These are phyloP conservation scores for Lactifluus rugatus DNA, from an alignment of 768 basidiomycete species.

Conservation along the genomic window DNA sequence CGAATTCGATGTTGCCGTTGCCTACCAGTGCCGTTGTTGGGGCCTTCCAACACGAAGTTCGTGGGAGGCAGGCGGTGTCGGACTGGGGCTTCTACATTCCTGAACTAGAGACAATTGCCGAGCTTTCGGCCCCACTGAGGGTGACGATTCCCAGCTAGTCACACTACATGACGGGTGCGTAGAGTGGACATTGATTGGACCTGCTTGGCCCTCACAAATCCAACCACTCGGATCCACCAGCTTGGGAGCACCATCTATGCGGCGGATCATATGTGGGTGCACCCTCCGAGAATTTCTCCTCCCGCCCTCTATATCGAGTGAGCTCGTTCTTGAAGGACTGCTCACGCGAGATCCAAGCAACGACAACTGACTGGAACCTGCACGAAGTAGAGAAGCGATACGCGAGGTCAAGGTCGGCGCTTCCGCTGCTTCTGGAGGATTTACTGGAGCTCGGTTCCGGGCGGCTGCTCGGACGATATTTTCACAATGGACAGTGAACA, in stretches of 20 bases:
- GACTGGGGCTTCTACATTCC: background rate
- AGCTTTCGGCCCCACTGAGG: background rate
- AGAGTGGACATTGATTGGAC: background rate
- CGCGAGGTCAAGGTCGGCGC: background rate
- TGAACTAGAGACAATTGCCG: background rate
- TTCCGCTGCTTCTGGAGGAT: constrained; percentile 28
- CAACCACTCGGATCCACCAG: constrained; percentile 67
- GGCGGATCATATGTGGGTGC: constrained; percentile 66
- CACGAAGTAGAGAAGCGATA: constrained; percentile 4
- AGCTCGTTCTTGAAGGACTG: background rate
- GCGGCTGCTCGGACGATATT: constrained; percentile 14
- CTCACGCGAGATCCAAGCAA: background rate
- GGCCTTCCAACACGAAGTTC: background rate
- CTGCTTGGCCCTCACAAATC: constrained; percentile 40
- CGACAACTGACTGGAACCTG: background rate
- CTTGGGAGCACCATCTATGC: constrained; percentile 59
- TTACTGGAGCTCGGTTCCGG: constrained; percentile 4
- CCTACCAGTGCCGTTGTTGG: background rate
- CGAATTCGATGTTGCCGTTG: background rate
- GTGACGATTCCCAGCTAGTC: background rate
- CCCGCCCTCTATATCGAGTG: background rate
- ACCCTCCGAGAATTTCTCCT: constrained; percentile 24
- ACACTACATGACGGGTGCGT: background rate
- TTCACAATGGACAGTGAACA: constrained; percentile 17
- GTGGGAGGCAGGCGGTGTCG: background rate